Base-by-base conservation (phyloP, 768 basidiomycete genomes). In the Suillus cothurnatus region DNA sequence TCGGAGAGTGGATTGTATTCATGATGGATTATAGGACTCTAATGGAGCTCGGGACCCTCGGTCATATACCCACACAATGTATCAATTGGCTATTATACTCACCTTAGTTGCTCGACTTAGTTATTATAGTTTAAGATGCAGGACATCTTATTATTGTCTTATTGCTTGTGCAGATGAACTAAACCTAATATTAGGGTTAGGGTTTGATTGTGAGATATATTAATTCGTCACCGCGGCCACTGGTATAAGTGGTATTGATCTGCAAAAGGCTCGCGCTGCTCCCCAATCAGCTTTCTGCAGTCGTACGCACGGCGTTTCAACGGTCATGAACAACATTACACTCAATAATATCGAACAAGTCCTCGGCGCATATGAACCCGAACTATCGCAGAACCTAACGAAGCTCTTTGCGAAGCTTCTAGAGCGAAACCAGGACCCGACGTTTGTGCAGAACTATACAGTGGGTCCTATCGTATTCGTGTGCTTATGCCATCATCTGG, bases 341-440 rank as follows among this genome's bases (percentile, higher is more conserved):
- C 47, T 63, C 17, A 2, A 68, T 57, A 74, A 73, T 61, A 59
- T 69, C 12, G 53, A 68, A 17, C 45, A 47, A 31, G 70, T 74
- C 19, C 59, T 73, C 8, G 61, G 65, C 50, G 66, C 67, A n/a
- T 39, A 21, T 3, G 62, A 67, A 36, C 64, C 55, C 17, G 17
- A 66, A 68, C 17, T 67, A 62, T 58, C 68, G 57, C 59, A 62
- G 58, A 49, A 61, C 34, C 62, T 75, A 28, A 71, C 70, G 2
- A 56, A 64, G 31, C 66, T 75, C 32, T 74, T 76, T 58, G 61
- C 69, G 36, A 71, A 62, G 52, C 68, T 75, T 23, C 28, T 70
- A 23, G 69, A 75, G 23, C 71, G 64, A 49, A 64, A 70, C 49
- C 65, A 73, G 39, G 72, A 74, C 55, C 62, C 64, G 17, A 65